These are phyloP conservation scores for Tetrapisispora arboricola DNA, from an alignment of 805 yeast species.

Conservation along the genomic window DNA sequence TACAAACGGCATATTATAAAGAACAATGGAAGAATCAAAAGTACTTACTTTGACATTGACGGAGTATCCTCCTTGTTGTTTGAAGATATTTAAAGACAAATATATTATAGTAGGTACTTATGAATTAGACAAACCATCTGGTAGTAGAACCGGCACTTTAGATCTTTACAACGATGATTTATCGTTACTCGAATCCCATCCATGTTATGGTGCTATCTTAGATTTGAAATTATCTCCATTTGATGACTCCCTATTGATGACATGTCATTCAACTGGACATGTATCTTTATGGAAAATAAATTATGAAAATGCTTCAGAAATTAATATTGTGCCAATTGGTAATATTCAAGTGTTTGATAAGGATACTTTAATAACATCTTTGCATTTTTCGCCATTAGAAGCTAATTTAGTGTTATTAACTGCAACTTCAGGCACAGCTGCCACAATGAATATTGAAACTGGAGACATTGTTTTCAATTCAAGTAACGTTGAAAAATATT, in stretches of 20 bases:
- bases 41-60: slow-evolving; percentile 30
- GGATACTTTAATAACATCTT: slow-evolving; percentile 50
- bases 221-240: slow-evolving; percentile 64
- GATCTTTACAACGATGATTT: slow-evolving; percentile 32
- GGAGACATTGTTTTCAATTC: slow-evolving; percentile 3
- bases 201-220: slow-evolving; percentile 54
- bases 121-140: slow-evolving; percentile 49
- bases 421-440: slow-evolving; percentile 55
- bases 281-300: slow-evolving; percentile 51
- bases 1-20: too few species aligned
- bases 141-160: slow-evolving; percentile 53
- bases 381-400: slow-evolving; percentile 43
- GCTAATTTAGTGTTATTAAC: slow-evolving; percentile 41
- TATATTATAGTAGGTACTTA: slow-evolving; percentile 70
- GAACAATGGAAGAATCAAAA: slow-evolving; percentile 15
- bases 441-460: slow-evolving; percentile 20
- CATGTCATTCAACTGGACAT: slow-evolving; percentile 78
- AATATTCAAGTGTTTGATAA: slow-evolving; percentile 40
- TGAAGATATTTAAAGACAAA: slow-evolving; percentile 43
- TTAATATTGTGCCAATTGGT: slow-evolving; percentile 17
- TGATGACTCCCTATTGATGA: slow-evolving; percentile 38
- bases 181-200: slow-evolving; percentile 17
- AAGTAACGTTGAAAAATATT: slow-evolving; percentile 4
- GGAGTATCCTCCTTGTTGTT: slow-evolving; percentile 73
- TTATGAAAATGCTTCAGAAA: slow-evolving; percentile 5